These are phyloP conservation scores for Trichoderma oligosporum DNA, from an alignment of 2,329 filamentous ascomycete species.

Conservation along the genomic window DNA sequence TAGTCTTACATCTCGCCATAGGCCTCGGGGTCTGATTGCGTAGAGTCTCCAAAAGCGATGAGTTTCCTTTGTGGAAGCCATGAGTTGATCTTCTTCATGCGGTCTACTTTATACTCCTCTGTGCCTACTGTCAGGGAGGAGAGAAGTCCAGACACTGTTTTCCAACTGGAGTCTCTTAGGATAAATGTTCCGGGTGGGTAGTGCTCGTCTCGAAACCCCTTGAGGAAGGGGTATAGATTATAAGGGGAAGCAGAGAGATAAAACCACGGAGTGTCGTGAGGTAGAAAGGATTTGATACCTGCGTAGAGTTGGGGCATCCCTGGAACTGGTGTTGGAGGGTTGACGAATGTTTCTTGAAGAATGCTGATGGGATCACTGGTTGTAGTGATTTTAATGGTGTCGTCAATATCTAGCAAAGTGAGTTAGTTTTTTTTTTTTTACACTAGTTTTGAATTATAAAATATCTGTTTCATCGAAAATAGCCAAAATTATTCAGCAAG, in stretches of 20 bases:
- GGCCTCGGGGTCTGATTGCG: constrained; percentile 84
- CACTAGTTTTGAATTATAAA: neutral
- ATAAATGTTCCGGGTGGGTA: constrained; percentile 79
- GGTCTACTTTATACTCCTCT: constrained; percentile 78
- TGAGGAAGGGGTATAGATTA: constrained; percentile 86
- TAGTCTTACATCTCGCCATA: constrained; percentile 71
- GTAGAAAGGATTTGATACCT: constrained; percentile 54
- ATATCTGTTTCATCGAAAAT: no score
- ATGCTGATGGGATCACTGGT: constrained; percentile 79
- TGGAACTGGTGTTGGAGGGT: constrained; percentile 63
- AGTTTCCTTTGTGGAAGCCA: constrained; percentile 79
- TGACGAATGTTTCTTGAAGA: constrained; percentile 76
- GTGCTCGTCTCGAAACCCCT: constrained; percentile 63
- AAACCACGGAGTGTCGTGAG: constrained; percentile 70
- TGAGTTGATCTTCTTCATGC: constrained; percentile 70
- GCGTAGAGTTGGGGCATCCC: constrained; percentile 85
- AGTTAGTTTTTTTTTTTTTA: neutral
- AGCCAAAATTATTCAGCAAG: no score
- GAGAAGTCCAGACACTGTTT: constrained; percentile 76
- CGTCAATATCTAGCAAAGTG: constrained; percentile 69
- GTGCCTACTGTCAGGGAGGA: constrained; percentile 76
- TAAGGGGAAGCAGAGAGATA: constrained; percentile 93
- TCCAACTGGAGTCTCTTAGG: constrained; percentile 80
- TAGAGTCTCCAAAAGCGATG: constrained; percentile 85
- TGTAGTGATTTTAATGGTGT: constrained; percentile 89